These are phyloP conservation scores for Grammothele lineata DNA, from an alignment of 768 basidiomycete genomes.

Conservation along the genomic window DNA sequence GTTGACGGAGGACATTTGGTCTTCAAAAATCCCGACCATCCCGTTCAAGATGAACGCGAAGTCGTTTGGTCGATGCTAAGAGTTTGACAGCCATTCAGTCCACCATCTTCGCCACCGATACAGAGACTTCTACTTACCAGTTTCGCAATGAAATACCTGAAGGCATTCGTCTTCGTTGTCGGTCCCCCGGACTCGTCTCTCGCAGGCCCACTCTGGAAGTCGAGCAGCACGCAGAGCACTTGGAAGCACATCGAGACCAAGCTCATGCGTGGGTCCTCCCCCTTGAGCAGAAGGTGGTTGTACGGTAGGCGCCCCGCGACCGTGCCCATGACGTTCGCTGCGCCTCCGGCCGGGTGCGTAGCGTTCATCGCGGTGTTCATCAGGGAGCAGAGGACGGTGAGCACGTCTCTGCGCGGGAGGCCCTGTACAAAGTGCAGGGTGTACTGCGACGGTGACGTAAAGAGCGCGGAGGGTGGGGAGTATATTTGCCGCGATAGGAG, in stretches of 20 bases:
- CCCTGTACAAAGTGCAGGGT: slow-evolving; percentile 75
- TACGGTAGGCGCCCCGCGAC: slow-evolving; percentile 82
- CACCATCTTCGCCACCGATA: background rate
- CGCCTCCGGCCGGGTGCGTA: slow-evolving; percentile 33
- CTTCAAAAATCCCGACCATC: slow-evolving; percentile 59
- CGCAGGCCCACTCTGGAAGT: slow-evolving; percentile 77
- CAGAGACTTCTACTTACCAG: slow-evolving; percentile 60
- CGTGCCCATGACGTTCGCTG: slow-evolving; percentile 51
- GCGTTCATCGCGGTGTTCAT: slow-evolving; percentile 87
- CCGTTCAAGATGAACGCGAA: slow-evolving; percentile 82
- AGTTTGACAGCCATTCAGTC: background rate
- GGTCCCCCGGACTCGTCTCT: slow-evolving; percentile 52
- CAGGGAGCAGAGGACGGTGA: slow-evolving; percentile 89
- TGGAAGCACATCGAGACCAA: slow-evolving; percentile 76
- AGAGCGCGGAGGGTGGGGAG: slow-evolving; percentile 61
- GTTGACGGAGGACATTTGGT: slow-evolving; percentile 70
- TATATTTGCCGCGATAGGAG: slow-evolving; percentile 91
- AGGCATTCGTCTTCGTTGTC: slow-evolving; percentile 75
- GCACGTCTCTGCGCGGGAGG: slow-evolving; percentile 73
- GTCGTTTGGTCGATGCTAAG: slow-evolving; percentile 84
- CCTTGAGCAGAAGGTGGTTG: slow-evolving; percentile 86
- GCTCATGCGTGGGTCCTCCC: slow-evolving; percentile 72
- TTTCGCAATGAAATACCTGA: slow-evolving; percentile 89
- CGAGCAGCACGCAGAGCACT: slow-evolving; percentile 68
- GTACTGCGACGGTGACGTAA: slow-evolving; percentile 71